Conservation (phyloP, 208 protist genomes). For the Acanthamoeba lenticulata region DNA sequence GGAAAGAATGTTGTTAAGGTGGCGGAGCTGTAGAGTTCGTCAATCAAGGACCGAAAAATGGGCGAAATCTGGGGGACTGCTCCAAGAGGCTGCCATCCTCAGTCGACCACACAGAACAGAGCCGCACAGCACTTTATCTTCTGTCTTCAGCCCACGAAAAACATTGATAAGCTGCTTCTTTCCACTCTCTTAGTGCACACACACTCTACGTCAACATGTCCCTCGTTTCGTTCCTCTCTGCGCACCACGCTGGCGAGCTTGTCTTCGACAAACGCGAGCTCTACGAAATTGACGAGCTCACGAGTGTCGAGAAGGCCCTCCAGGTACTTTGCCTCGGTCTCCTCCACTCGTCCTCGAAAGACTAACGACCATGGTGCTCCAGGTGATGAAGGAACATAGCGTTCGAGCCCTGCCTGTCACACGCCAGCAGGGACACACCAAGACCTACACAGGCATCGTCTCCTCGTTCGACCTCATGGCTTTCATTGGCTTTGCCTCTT, state of each 20-base stretch:
- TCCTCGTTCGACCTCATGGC: slow-evolving; percentile 23
- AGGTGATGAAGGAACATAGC: slow-evolving; percentile 16
- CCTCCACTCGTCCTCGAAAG: neutral
- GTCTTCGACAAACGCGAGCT: slow-evolving; percentile 27
- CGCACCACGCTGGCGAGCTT: slow-evolving; percentile 32
- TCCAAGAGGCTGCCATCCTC: no score
- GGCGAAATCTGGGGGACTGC: no score
- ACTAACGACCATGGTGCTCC: neutral
- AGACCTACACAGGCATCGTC: slow-evolving; percentile 18
- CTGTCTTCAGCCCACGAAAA: no score
- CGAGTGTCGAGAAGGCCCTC: neutral
- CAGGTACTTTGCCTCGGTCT: neutral
- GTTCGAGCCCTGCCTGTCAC: neutral
- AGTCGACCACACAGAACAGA: neutral
- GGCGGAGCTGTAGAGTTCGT: neutral
- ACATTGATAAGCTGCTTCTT: no score
- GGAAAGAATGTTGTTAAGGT: neutral
- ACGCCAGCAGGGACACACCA: neutral
- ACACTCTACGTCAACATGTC: neutral
- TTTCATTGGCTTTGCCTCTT: slow-evolving; percentile 30
- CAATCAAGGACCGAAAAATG: neutral
- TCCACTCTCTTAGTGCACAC: neutral
- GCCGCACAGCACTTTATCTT: no score
- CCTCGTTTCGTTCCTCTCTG: neutral
- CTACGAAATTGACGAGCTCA: neutral